Conservation (phyloP, 1,284 basidiomycete species). For the Apiotrichum brassicae region DNA sequence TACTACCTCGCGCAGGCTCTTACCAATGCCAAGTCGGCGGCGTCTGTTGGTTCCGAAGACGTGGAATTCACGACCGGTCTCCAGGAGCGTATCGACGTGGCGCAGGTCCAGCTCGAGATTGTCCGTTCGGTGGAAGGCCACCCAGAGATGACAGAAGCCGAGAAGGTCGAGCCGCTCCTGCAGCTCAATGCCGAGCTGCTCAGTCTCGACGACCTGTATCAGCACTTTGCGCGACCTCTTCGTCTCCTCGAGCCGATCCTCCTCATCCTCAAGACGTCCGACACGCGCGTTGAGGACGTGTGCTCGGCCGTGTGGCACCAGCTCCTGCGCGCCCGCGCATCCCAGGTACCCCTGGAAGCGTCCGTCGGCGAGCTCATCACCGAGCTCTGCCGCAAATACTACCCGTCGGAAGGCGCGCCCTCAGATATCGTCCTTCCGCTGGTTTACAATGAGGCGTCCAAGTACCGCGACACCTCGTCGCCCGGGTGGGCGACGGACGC, state of each 20-base stretch:
- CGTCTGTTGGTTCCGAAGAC: constrained; percentile 63
- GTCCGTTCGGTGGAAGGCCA: constrained; percentile 45
- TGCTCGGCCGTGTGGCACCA: constrained; percentile 81
- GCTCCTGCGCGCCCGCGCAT: constrained; percentile 66
- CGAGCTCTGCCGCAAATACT: constrained; percentile 73
- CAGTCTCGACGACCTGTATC: constrained; percentile 62
- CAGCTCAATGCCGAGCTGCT: constrained; percentile 52
- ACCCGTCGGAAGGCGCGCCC: constrained; percentile 67
- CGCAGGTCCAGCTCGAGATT: constrained; percentile 89
- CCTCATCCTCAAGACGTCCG: constrained; percentile 86
- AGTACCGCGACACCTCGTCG: constrained; percentile 1
- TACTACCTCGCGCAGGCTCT: constrained; percentile 90
- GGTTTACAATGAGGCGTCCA: constrained; percentile 26
- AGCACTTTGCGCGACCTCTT: constrained; percentile 80
- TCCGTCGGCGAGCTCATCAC: constrained; percentile 50
- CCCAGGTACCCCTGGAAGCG: constrained; percentile 5
- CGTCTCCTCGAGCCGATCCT: constrained; percentile 78
- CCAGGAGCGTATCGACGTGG: constrained; percentile 95
- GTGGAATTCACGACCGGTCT: constrained; percentile 87
- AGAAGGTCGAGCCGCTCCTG: constrained; percentile 58
- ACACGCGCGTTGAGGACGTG: constrained; percentile 76
- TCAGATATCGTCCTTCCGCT: constrained; percentile 37
- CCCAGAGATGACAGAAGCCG: constrained; percentile 43
- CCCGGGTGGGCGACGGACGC: constrained; percentile 29
- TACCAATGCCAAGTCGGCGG: constrained; percentile 90